These are phyloP conservation scores for Podospora appendiculata DNA, from an alignment of 495 filamentous ascomycete species.

Conservation along the genomic window DNA sequence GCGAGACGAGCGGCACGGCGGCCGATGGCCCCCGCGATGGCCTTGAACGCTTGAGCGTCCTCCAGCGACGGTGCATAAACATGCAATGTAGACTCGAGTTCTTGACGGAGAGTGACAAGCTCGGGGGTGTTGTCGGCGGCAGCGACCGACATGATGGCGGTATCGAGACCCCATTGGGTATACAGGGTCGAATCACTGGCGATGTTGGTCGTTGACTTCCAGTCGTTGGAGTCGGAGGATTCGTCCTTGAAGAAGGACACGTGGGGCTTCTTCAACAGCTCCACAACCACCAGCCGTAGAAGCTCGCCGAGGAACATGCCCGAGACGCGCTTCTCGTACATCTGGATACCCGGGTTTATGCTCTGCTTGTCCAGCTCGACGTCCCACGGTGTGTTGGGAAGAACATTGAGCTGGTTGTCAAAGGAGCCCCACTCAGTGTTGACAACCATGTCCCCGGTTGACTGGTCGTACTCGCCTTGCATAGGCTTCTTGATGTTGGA, in stretches of 20 bases:
- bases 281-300: conserved; percentile 65
- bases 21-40: conserved; percentile 73
- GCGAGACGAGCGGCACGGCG: conserved; percentile 83
- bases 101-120: conserved; percentile 57
- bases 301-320: conserved; percentile 99
- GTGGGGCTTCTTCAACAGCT: conserved; percentile 52
- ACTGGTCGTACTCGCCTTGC: conserved; percentile 62
- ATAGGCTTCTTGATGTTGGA: conserved; percentile 59
- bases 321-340: conserved; percentile 97
- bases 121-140: conserved; percentile 63
- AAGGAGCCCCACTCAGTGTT: conserved; percentile 99
- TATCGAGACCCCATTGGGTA: conserved; percentile 84
- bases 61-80: conserved; percentile 62
- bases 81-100: conserved; percentile 66
- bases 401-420: conserved; percentile 80
- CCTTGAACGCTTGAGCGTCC: conserved; percentile 76
- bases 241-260: conserved; percentile 63
- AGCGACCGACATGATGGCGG: conserved; percentile 72
- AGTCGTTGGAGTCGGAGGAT: conserved; percentile 54
- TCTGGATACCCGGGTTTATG: conserved; percentile 91
- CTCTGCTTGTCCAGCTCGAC: conserved; percentile 65
- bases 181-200: conserved; percentile 57
- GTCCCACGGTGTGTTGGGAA: conserved; percentile 85
- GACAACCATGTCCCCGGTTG: conserved; percentile 90
- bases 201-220: conserved; percentile 60